Conservation (phyloP, 1,284 basidiomycete genomes). For the Phlebopus sp. region DNA sequence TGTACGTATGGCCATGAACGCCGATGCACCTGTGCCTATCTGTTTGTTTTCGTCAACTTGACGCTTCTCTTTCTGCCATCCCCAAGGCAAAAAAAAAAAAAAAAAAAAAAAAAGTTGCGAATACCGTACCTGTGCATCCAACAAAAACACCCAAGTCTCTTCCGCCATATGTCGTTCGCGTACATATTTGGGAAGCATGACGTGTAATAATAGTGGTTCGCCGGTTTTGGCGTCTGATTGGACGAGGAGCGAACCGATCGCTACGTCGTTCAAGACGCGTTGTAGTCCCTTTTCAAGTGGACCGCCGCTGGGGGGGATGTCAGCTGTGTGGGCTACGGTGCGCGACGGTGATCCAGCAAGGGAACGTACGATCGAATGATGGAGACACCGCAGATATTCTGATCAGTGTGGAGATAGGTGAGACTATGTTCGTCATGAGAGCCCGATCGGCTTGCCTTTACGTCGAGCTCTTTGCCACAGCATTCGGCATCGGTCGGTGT, state of each 20-base stretch:
- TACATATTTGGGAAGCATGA: constrained; percentile 73
- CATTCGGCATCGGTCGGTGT: constrained; percentile 67
- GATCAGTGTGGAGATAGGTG: constrained; percentile 9
- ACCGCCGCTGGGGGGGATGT: constrained; percentile 58
- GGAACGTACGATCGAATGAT: constrained; percentile 73
- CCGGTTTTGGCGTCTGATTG: constrained; percentile 84
- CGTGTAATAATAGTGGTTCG: constrained; percentile 86
- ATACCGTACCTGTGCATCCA: constrained; percentile 79
- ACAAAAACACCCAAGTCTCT: constrained; percentile 82
- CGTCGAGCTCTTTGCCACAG: constrained; percentile 62
- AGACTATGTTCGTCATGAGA: neutral
- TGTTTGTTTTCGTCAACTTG: constrained; percentile 30
- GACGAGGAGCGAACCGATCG: constrained; percentile 87
- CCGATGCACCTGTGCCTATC: constrained; percentile 94
- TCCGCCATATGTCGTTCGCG: constrained; percentile 62
- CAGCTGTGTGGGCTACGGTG: constrained; percentile 7
- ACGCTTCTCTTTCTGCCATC: too few species aligned
- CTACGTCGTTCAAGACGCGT: constrained; percentile 84
- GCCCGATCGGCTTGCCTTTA: constrained; percentile 39
- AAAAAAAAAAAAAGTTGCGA: too few species aligned
- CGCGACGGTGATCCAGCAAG: constrained; percentile 28
- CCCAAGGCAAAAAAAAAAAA: too few species aligned
- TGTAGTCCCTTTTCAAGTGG: constrained; percentile 89
- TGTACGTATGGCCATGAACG: constrained; percentile 95
- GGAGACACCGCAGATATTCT: constrained; percentile 78